Evolutionary conservation across 192 early-diverging fungal genomes (phyloP).

Genomic region (Coemansia furcata): DNA sequence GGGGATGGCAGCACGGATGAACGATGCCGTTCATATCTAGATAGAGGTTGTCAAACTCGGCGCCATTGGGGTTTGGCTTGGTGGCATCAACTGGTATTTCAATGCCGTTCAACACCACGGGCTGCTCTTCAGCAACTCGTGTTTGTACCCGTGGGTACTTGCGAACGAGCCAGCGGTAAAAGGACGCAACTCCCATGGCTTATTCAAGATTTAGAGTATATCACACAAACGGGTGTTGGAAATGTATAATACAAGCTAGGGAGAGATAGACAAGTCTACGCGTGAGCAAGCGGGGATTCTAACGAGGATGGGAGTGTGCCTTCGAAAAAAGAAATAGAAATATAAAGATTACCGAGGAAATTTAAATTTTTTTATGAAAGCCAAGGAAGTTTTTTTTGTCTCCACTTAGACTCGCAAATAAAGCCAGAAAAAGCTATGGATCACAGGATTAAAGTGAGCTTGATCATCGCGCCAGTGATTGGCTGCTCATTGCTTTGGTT

Average conservation of each 20-base stretch:
- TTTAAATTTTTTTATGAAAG: not conserved
- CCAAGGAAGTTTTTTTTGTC: not conserved
- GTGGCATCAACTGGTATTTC: conserved; percentile 82
- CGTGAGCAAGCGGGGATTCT: not conserved
- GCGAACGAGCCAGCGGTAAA: conserved; percentile 75
- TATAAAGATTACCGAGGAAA: not conserved
- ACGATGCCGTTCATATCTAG: conserved; percentile 99
- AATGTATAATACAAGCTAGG: not conserved
- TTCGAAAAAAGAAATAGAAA: conserved; percentile 2
- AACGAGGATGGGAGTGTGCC: not conserved
- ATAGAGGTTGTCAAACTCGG: conserved; percentile 95
- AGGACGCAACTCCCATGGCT: conserved; percentile 77
- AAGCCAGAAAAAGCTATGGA: not conserved
- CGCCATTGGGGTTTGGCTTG: conserved; percentile 86
- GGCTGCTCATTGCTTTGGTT: not conserved
- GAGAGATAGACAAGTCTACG: not conserved
- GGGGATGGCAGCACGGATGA: conserved; percentile 81
- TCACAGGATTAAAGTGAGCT: not conserved
- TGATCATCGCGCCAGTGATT: not conserved
- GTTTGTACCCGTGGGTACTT: conserved; percentile 74
- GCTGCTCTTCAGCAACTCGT: conserved; percentile 71
- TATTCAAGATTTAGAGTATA: not conserved
- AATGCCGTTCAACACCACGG: conserved; percentile 64
- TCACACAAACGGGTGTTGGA: not conserved
- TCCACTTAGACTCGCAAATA: not conserved